Percentiles rank a stretch among this genome's conserved stretches.
phyloP scores from a whole-genome alignment of 768 basidiomycete genomes.

The Leccinum ochraceum region DNA sequence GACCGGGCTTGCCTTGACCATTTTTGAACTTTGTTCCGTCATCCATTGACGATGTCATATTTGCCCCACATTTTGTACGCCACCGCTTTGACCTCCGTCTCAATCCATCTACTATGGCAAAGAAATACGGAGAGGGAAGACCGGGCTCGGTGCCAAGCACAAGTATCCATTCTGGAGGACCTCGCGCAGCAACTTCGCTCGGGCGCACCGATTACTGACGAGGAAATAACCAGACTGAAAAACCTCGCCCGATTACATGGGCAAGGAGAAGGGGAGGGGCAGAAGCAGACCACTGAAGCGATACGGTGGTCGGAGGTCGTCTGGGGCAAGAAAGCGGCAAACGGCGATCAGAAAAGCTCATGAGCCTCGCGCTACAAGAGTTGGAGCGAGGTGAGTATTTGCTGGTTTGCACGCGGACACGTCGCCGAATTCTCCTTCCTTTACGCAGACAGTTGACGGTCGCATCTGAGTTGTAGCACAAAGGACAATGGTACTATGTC shows the following conservation, averaged over 20 bases:
- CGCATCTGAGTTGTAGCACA: not conserved
- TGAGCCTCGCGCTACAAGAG: slow-evolving; percentile 38
- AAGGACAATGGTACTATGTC: not conserved
- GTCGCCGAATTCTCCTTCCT: not conserved
- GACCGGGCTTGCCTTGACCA: not conserved
- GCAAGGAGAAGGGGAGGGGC: slow-evolving; percentile 12
- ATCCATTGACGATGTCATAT: slow-evolving; percentile 39
- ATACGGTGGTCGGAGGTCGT: slow-evolving; percentile 55
- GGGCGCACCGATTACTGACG: slow-evolving; percentile 43
- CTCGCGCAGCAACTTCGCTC: slow-evolving; percentile 54
- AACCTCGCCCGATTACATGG: slow-evolving; percentile 48
- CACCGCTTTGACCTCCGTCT: slow-evolving; percentile 63
- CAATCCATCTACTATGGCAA: slow-evolving; percentile 63
- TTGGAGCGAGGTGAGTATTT: slow-evolving; percentile 39
- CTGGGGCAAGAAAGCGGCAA: slow-evolving; percentile 38
- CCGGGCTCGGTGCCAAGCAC: slow-evolving; percentile 53
- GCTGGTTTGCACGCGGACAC: not conserved
- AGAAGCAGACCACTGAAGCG: slow-evolving; percentile 15
- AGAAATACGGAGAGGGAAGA: slow-evolving; percentile 53
- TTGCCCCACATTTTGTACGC: slow-evolving; percentile 67
- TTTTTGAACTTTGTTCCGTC: not conserved
- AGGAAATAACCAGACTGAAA: slow-evolving; percentile 55
- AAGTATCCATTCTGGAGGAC: slow-evolving; percentile 62
- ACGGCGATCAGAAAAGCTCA: slow-evolving; percentile 27
- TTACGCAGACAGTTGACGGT: not conserved